Conservation (phyloP, 306 rosid species). For the Cucurbita argyrosperma region DNA sequence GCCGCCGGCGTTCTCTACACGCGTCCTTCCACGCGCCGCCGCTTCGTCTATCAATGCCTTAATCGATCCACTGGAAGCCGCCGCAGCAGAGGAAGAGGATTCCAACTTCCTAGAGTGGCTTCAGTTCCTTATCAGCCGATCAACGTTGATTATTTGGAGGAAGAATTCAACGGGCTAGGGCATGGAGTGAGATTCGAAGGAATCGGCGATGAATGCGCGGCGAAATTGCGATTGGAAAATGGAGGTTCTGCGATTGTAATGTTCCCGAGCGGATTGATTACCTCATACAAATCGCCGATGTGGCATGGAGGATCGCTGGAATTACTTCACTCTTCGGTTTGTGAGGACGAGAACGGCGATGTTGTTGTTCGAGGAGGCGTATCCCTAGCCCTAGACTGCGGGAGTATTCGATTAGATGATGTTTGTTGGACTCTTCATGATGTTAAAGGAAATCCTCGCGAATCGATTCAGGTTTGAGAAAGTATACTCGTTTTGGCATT, state of each 20-base stretch:
- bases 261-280: conserved; percentile 68
- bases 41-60: not conserved
- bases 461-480: conserved; percentile 45
- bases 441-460: conserved; percentile 35
- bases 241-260: conserved; percentile 52
- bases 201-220: conserved; percentile 43
- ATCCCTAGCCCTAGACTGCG: conserved; percentile 33
- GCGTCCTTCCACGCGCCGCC: not conserved
- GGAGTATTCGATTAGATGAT: not conserved
- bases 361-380: conserved; percentile 55
- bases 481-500: not conserved
- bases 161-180: conserved; percentile 43
- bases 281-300: conserved; percentile 72
- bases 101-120: conserved; percentile 34
- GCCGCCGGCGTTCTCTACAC: not conserved
- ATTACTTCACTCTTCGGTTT: conserved; percentile 53
- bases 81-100: conserved; percentile 11
- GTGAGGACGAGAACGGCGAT: conserved; percentile 27
- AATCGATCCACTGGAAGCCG: not conserved
- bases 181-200: conserved; percentile 73
- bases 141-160: conserved; percentile 49
- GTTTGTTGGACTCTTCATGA: conserved; percentile 42
- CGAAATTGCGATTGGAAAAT: conserved; percentile 48
- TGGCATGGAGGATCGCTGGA: conserved; percentile 85
- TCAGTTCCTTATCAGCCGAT: conserved; percentile 56